Conservation (phyloP, 805 yeast genomes). For the Lachancea thermotolerans region DNA sequence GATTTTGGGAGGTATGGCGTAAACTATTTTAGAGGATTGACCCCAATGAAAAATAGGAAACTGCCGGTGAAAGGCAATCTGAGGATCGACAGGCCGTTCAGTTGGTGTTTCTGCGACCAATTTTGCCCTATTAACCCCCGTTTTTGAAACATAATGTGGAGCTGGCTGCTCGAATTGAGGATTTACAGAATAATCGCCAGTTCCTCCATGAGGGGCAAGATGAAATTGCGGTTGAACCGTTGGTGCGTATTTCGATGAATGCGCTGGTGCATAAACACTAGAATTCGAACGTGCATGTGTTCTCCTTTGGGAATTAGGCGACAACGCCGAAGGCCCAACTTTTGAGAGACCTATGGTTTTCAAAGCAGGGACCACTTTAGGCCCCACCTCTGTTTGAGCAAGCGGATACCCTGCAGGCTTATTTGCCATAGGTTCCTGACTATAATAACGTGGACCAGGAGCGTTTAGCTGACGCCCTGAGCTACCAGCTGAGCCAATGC, state of each 20-base stretch:
- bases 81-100: constrained; percentile 38
- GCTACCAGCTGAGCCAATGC: constrained; percentile 8
- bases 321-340: not conserved
- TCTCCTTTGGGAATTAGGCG: constrained; percentile 13
- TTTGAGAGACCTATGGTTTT: constrained; percentile 13
- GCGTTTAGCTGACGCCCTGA: not conserved
- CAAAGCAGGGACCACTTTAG: constrained; percentile 7
- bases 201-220: constrained; percentile 2
- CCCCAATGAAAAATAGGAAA: constrained; percentile 75
- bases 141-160: not conserved
- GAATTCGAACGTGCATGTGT: constrained; percentile 29
- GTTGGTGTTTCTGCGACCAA: no score
- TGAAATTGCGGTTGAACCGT: constrained; percentile 28
- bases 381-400: not conserved
- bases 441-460: not conserved
- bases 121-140: not conserved
- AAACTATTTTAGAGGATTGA: constrained; percentile 38
- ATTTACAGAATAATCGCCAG: not conserved
- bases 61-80: constrained; percentile 50
- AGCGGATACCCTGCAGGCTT: not conserved
- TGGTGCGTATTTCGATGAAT: constrained; percentile 37
- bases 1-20: constrained; percentile 36
- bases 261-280: constrained; percentile 28
- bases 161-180: not conserved
- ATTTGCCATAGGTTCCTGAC: not conserved